These are phyloP conservation scores for Vitis rupestris DNA, from an alignment of 164 flowering plant genomes.

Conservation along the genomic window DNA sequence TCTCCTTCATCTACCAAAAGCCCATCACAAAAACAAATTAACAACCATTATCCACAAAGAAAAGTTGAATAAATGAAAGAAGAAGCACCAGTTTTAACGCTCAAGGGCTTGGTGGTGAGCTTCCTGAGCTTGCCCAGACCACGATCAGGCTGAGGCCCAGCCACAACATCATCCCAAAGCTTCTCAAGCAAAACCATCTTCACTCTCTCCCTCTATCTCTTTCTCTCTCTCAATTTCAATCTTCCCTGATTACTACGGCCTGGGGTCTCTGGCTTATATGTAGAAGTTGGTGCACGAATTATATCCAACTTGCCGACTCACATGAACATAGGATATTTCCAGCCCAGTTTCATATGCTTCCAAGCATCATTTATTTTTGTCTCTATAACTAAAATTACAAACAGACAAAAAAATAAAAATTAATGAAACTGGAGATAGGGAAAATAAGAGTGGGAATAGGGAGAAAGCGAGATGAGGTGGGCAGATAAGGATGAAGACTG, in stretches of 20 bases:
- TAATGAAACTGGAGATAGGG: not conserved
- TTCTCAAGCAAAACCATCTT: constrained; percentile 72
- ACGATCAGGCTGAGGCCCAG: constrained; percentile 81
- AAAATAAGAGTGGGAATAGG: not conserved
- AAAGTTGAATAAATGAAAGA: not conserved
- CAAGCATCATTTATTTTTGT: not conserved
- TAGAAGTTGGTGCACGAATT: not conserved
- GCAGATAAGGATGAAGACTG: constrained; percentile 43
- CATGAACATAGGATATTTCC: not conserved
- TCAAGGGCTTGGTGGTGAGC: constrained; percentile 37
- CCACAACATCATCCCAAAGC: constrained; percentile 90
- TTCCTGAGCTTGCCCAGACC: constrained; percentile 83
- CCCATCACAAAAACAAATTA: too few species aligned
- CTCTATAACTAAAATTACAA: too few species aligned
- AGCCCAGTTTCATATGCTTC: constrained; percentile 1
- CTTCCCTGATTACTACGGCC: too few species aligned
- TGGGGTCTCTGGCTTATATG: not conserved
- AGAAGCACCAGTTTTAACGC: constrained; percentile 13
- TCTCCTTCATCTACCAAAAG: constrained; percentile 30
- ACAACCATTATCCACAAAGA: not conserved
- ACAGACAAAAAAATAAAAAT: too few species aligned
- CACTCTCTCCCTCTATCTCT: not conserved
- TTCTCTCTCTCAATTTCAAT: not conserved
- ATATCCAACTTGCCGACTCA: not conserved
- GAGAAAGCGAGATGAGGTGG: not conserved